Percentiles rank a stretch among this genome's conserved stretches.
Conservation (phyloP, 768 basidiomycete species). For the Lepiota venenata region DNA sequence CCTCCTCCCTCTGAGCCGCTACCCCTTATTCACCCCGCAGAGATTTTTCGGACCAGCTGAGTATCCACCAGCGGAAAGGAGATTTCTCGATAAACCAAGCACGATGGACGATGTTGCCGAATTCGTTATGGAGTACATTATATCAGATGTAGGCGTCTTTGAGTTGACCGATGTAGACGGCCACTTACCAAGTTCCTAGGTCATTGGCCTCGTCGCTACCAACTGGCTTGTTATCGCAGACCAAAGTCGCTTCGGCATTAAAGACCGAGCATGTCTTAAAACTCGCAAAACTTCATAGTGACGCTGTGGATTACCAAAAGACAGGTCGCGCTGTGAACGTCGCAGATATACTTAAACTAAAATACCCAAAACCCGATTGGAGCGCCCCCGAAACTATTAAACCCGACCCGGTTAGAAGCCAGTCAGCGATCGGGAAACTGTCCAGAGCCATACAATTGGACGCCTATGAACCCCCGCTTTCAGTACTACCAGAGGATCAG, state of each 20-base stretch:
- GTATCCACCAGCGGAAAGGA: constrained; percentile 45
- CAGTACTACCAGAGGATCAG: not conserved
- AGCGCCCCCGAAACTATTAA: constrained; percentile 54
- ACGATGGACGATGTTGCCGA: constrained; percentile 63
- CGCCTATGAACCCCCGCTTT: constrained; percentile 24
- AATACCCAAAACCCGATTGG: constrained; percentile 54
- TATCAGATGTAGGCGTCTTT: constrained; percentile 43
- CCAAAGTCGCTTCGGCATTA: constrained; percentile 40
- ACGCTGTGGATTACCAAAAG: constrained; percentile 66
- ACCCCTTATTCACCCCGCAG: constrained; percentile 30
- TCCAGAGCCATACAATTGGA: constrained; percentile 54
- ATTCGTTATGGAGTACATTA: constrained; percentile 67
- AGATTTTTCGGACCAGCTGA: constrained; percentile 33
- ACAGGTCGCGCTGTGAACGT: constrained; percentile 42
- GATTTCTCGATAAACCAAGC: constrained; percentile 39
- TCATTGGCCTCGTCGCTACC: constrained; percentile 55
- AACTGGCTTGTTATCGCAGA: constrained; percentile 67
- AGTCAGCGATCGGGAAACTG: constrained; percentile 54
- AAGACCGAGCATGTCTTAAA: constrained; percentile 47
- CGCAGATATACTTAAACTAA: constrained; percentile 38
- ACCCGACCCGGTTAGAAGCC: constrained; percentile 31
- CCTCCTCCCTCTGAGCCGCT: constrained; percentile 36
- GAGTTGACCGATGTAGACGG: not conserved
- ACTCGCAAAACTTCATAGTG: constrained; percentile 53
- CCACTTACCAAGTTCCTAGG: constrained; percentile 25